Base-by-base conservation (phyloP, 1,139 yeast species). In the Hemisphaericaspora subhashii region DNA sequence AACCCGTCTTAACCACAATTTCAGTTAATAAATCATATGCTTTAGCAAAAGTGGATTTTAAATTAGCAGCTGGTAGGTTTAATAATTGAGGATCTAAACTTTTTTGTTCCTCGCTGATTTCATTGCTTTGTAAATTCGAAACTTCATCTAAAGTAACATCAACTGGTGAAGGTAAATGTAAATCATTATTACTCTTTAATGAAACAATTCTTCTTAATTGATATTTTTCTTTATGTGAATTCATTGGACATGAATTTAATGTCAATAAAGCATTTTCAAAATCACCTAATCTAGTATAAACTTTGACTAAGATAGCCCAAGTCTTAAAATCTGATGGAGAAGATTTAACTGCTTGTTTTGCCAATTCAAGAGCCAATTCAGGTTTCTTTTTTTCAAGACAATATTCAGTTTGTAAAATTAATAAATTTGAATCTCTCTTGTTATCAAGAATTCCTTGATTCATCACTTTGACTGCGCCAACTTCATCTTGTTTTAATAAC, bases 181-280 rank as follows among this genome's bases (percentile, higher is more conserved):
- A 73, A 44, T 80, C 79, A 32, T 85, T 66, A 50, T 66, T 51
- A 45, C 68, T 72, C 39, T 63, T 81, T 30, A 86, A 80, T n/a
- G 75, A 73, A 5, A 89, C 78, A 12, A 75, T 64, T 64, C 95
- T 71, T 40, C 63, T 66, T 45, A 77, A 68, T 12, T 68, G 52
- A 53, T 77, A 86, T 43, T 77, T 76, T 31, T 83, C 85, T 51
- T 79, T 79, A 46, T 81, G 76, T 2, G 84, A 76, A 55, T 85
- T 84, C 95, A 92, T 86, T 8, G 98, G 98, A 57, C 96, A 84
- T 5, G 96, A 86, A 57, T 92, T 92, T 49, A 92, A 72, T 0
- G 96, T 81, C 37, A 87, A 64, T 43, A 92, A 69, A 0, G 97
- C 97, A 53, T 77, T 81, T 44, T 80, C 82, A 52, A 77, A 85